Conservation (phyloP, 495 filamentous ascomycete genomes). For the Lasiosphaeria hispida region DNA sequence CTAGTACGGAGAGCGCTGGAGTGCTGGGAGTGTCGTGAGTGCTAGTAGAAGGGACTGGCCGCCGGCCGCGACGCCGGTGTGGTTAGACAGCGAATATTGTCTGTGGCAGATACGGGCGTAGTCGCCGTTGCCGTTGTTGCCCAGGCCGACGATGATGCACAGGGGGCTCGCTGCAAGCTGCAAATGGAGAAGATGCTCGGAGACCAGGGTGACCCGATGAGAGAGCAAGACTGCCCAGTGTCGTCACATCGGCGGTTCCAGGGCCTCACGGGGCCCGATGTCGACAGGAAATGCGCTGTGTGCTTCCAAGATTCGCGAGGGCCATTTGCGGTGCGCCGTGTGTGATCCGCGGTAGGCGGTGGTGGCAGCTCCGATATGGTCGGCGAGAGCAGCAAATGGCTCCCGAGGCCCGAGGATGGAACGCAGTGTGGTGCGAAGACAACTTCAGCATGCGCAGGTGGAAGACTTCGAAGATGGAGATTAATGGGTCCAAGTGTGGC, state of each 20-base stretch:
- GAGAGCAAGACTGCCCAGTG: background rate
- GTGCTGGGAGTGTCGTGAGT: too few species aligned
- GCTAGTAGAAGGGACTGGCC: too few species aligned
- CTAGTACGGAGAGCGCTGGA: too few species aligned
- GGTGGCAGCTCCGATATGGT: background rate
- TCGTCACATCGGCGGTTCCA: background rate
- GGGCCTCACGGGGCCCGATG: too few species aligned
- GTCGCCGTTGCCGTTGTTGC: slow-evolving; percentile 20
- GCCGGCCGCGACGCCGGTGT: slow-evolving; percentile 8
- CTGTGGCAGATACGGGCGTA: slow-evolving; percentile 33
- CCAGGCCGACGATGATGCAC: slow-evolving; percentile 12
- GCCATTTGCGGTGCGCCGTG: too few species aligned
- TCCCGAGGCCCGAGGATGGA: background rate
- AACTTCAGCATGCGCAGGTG: too few species aligned
- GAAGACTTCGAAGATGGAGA: too few species aligned
- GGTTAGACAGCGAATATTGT: slow-evolving; percentile 34
- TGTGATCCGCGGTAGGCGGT: background rate
- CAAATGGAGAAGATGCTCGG: too few species aligned
- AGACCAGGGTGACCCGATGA: background rate
- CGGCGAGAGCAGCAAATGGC: background rate
- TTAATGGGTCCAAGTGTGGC: too few species aligned
- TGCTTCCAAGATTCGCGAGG: too few species aligned
- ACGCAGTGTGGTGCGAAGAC: too few species aligned
- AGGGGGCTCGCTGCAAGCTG: background rate
- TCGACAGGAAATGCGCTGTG: too few species aligned